Evolutionary conservation across 305 asterid species (phyloP), one percentile per base, ranked within the genome.

Genomic region (Fraxinus angustifolia): DNA sequence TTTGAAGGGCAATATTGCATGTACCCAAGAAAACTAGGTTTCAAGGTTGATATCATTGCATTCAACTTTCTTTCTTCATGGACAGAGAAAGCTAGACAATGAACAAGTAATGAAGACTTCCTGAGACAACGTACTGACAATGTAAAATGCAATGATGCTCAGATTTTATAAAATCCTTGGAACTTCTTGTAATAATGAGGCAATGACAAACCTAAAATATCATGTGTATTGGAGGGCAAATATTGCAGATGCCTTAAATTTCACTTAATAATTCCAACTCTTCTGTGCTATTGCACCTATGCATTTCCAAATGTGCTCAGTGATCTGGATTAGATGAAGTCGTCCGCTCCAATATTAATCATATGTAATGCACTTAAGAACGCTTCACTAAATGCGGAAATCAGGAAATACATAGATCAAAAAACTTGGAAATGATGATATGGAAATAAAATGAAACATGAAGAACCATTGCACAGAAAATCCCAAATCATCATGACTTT

Each of bases 141-240:
- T 5, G 53, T 16, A 53, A 56, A 50, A 65, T 65, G 73, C 17
- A 34, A 86, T 83, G 35, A 85, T 86, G 77, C 82, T 16, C 21
- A 78, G 10, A 53, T 78, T 74, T 73, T 71, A 42, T 8, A 78
- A 78, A 35, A 42, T 6, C 38, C 58, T 31, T 38, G 19, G 53
- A 45, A 10, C 34, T 26, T 42, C 8, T 30, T 31, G 79, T 80
- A 87, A 87, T 87, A 85, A 82, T 86, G 88, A 80, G 81, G 84
- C 88, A 88, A 88, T 88, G 88, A 88, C 82, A 78, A 86, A 80
- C 35, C 80, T 14, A 1, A 35, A 73, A 2, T 50, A 75, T 34
- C 31, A n/a, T 26, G 68, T 73, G 45, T 77, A 82, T 83, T 83
- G 87, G 87, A 80, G 75, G 79, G 84, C 87, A 85, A 80, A 87